A percentile compares a stretch with the other conserved stretches of the same genome.
Evolutionary conservation across 2,329 filamentous ascomycete genomes (phyloP).

Genomic region (Neophaeococcomyces aloes): DNA sequence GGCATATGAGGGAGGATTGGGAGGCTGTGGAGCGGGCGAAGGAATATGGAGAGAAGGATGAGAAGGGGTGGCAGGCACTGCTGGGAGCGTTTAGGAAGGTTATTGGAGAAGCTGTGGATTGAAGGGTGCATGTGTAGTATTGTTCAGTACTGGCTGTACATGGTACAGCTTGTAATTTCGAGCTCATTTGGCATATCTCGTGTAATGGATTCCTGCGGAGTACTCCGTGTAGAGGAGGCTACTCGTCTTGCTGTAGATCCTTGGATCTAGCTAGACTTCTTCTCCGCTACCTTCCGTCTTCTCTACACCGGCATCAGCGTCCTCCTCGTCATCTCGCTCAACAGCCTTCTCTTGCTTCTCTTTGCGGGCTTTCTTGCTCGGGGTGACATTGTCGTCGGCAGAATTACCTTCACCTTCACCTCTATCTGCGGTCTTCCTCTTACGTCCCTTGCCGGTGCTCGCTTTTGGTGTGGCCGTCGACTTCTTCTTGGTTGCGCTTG

Average conservation of each 20-base stretch:
- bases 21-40: constrained; percentile 33
- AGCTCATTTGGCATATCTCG: too few species aligned
- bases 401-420: not conserved
- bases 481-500: not conserved
- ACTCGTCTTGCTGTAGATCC: too few species aligned
- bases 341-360: not conserved
- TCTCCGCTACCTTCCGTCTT: constrained; percentile 1
- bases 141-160: too few species aligned
- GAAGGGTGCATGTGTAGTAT: not conserved
- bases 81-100: constrained; percentile 39
- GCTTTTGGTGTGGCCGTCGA: not conserved
- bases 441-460: not conserved
- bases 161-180: too few species aligned
- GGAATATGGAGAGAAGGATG: constrained; percentile 36
- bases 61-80: constrained; percentile 41
- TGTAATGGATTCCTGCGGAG: too few species aligned
- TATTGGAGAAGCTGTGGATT: constrained; percentile 1
- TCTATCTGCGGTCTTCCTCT: not conserved
- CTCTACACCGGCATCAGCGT: not conserved
- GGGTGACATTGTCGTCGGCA: not conserved
- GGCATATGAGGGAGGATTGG: constrained; percentile 45
- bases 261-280: not conserved
- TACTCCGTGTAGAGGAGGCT: too few species aligned
- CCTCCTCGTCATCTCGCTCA: not conserved
- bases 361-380: not conserved